Percentiles rank a stretch among this genome's conserved stretches.
Evolutionary conservation across 306 rosid genomes (phyloP).

Genomic region (Alnus glutinosa): DNA sequence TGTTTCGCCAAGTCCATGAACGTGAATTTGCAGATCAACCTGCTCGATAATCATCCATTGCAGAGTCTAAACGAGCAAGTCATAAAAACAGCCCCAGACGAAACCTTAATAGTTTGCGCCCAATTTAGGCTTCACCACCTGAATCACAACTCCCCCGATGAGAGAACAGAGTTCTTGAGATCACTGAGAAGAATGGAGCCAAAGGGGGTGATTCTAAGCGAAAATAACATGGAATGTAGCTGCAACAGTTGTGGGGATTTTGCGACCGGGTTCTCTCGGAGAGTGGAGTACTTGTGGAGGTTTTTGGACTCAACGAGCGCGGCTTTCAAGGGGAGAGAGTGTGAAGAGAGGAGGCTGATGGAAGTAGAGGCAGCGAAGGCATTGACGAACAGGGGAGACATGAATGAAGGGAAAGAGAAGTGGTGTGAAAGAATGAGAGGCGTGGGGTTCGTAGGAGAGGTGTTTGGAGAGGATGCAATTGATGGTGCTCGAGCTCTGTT

Average conservation of each 20-base stretch:
- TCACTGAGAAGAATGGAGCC: slow-evolving; percentile 59
- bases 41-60: slow-evolving; percentile 54
- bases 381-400: slow-evolving; percentile 56
- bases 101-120: slow-evolving; percentile 67
- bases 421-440: slow-evolving; percentile 85
- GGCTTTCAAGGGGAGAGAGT: slow-evolving; percentile 78
- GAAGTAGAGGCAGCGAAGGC: slow-evolving; percentile 91
- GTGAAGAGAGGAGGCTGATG: slow-evolving; percentile 80
- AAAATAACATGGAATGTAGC: slow-evolving; percentile 78
- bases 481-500: slow-evolving; percentile 79
- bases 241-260: slow-evolving; percentile 73
- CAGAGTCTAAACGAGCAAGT: slow-evolving; percentile 43
- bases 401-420: slow-evolving; percentile 77
- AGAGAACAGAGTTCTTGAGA: slow-evolving; percentile 60
- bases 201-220: slow-evolving; percentile 69
- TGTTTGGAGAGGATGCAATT: slow-evolving; percentile 61
- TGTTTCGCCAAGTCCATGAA: slow-evolving; percentile 65
- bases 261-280: slow-evolving; percentile 45
- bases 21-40: slow-evolving; percentile 68
- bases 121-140: slow-evolving; percentile 81
- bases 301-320: slow-evolving; percentile 81
- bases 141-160: slow-evolving; percentile 59
- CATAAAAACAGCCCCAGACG: slow-evolving; percentile 47
- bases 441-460: slow-evolving; percentile 57
- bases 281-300: slow-evolving; percentile 76